Evolutionary conservation across 2,329 filamentous ascomycete species (phyloP).

Genomic region (Calonectria naviculata): DNA sequence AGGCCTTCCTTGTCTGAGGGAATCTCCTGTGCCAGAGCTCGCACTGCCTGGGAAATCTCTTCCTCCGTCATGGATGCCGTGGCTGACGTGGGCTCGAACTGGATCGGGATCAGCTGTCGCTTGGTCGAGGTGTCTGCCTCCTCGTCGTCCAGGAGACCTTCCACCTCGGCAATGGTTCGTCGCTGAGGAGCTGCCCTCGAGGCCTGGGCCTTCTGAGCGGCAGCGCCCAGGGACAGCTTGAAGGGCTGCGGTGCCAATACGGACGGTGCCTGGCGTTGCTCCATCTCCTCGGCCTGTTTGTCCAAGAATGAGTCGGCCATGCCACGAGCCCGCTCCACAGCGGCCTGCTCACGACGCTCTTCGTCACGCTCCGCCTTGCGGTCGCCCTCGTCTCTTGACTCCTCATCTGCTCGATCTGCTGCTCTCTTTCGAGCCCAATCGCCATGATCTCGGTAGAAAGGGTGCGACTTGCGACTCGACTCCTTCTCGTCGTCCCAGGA

Average conservation of each 20-base stretch:
- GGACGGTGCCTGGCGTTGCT: constrained; percentile 53
- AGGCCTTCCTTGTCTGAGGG: constrained; percentile 86
- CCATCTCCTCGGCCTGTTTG: constrained; percentile 82
- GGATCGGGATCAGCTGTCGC: constrained; percentile 83
- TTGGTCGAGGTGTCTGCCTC: constrained; percentile 80
- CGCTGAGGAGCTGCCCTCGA: constrained; percentile 68
- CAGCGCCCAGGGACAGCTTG: constrained; percentile 92
- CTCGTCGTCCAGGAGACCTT: constrained; percentile 94
- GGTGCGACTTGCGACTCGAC: constrained; percentile 74
- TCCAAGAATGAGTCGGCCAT: constrained; percentile 94
- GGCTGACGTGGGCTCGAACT: constrained; percentile 77
- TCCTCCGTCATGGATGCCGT: constrained; percentile 80
- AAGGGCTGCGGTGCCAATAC: constrained; percentile 77
- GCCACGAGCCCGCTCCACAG: constrained; percentile 82
- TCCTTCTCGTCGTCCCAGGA: constrained; percentile 97
- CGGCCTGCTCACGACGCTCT: constrained; percentile 72
- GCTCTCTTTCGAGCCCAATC: constrained; percentile 87
- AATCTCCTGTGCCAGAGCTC: constrained; percentile 88
- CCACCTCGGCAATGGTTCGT: constrained; percentile 91
- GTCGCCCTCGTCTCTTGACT: constrained; percentile 83
- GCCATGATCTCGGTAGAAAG: constrained; percentile 89
- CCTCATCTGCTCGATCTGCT: constrained; percentile 78
- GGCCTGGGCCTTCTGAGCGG: constrained; percentile 77
- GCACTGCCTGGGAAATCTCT: constrained; percentile 84
- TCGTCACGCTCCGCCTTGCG: constrained; percentile 83